These are phyloP conservation scores for Pterocarpus santalinus DNA, from an alignment of 306 rosid genomes.

Conservation along the genomic window DNA sequence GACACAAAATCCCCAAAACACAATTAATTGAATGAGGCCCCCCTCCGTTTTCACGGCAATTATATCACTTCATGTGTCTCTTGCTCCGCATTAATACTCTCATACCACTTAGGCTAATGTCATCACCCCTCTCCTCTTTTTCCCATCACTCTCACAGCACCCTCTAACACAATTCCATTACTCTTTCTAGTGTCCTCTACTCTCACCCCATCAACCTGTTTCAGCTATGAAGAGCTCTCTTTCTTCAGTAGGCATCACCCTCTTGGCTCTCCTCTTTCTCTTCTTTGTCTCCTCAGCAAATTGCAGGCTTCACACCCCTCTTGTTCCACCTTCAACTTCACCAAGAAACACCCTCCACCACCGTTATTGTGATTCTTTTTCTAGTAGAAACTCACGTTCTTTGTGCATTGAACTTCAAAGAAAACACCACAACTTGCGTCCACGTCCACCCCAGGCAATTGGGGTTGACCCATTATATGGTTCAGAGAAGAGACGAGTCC, in stretches of 20 bases:
- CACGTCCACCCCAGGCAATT: slow-evolving; percentile 26
- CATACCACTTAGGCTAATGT: slow-evolving; percentile 30
- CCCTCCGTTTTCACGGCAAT: slow-evolving; percentile 24
- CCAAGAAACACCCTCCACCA: slow-evolving; percentile 49
- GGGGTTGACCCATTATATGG: slow-evolving; percentile 77
- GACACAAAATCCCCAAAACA: slow-evolving; percentile 41
- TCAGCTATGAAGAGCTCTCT: slow-evolving; percentile 65
- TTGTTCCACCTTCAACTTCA: slow-evolving; percentile 9
- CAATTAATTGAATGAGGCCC: too few relatives aligned
- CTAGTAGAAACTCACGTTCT: slow-evolving; percentile 65
- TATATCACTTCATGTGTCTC: slow-evolving; percentile 75
- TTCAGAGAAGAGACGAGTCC: slow-evolving; percentile 83
- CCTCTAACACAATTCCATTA: background rate
- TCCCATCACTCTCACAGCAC: background rate
- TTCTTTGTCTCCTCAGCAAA: slow-evolving; percentile 41
- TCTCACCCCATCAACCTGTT: background rate
- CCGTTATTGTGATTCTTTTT: slow-evolving; percentile 64
- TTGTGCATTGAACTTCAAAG: slow-evolving; percentile 69
- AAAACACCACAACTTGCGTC: slow-evolving; percentile 40
- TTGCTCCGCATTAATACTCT: slow-evolving; percentile 62
- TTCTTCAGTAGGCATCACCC: slow-evolving; percentile 48
- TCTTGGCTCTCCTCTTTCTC: slow-evolving; percentile 44
- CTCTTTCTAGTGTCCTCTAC: background rate
- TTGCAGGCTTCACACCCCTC: slow-evolving; percentile 5
- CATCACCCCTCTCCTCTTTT: slow-evolving; percentile 14